A percentile compares a stretch with the other conserved stretches of the same genome.
phyloP scores from a whole-genome alignment of 805 yeast species.

The Wickerhamomyces sydowiorum region DNA sequence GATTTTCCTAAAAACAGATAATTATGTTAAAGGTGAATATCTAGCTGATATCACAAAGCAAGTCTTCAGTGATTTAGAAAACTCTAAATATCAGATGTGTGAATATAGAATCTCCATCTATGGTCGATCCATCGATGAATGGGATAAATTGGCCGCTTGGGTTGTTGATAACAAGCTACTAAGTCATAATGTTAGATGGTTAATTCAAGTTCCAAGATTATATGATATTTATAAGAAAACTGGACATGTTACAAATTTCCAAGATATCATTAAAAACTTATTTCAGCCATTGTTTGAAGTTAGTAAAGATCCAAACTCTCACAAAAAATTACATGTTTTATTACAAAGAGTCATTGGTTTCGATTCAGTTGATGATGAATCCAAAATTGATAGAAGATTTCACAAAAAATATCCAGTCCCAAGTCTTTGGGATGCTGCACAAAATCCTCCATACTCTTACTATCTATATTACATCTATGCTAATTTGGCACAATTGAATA shows the following conservation, averaged over 20 bases:
- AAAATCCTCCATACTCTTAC: slow-evolving; percentile 97
- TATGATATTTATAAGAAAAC: slow-evolving; percentile 83
- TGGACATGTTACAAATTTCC: slow-evolving; percentile 64
- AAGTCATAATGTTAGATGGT: slow-evolving; percentile 95
- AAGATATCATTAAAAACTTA: slow-evolving; percentile 69
- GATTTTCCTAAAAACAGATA: slow-evolving; percentile 92
- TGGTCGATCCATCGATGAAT: slow-evolving; percentile 84
- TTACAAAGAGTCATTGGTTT: slow-evolving; percentile 94
- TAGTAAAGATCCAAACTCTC: slow-evolving; percentile 72
- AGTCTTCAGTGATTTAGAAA: slow-evolving; percentile 90
- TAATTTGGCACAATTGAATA: slow-evolving; percentile 79
- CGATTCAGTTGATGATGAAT: slow-evolving; percentile 98
- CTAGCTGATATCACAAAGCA: slow-evolving; percentile 92
- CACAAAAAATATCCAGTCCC: slow-evolving; percentile 86
- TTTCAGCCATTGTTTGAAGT: slow-evolving; percentile 91
- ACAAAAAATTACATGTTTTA: slow-evolving; percentile 88
- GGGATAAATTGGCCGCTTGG: slow-evolving; percentile 97
- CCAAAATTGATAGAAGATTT: slow-evolving; percentile 79
- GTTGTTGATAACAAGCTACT: slow-evolving; percentile 86
- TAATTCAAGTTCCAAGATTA: slow-evolving; percentile 90
- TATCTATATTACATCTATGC: slow-evolving; percentile 86
- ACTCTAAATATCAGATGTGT: slow-evolving; percentile 94
- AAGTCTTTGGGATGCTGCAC: slow-evolving; percentile 64
- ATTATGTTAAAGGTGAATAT: slow-evolving; percentile 81
- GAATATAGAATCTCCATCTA: slow-evolving; percentile 94